Evolutionary conservation across 2,329 filamentous ascomycete genomes (phyloP), one percentile per base, ranked within the genome.

Genomic region (Aspergillus transmontanensis): DNA sequence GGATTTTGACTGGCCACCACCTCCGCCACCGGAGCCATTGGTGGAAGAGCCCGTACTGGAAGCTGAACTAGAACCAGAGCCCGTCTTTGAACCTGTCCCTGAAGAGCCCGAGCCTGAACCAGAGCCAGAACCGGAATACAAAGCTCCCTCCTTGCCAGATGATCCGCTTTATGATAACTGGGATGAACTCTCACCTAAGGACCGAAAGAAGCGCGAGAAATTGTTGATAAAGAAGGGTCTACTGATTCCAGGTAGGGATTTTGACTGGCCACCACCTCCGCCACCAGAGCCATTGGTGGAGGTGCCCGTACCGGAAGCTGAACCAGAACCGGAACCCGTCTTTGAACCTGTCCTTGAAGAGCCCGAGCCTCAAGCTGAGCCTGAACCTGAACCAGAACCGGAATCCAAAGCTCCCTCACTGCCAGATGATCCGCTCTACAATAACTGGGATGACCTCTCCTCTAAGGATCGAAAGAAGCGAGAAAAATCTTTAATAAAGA

Each of bases 381-480:
- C 66, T 4, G 69, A 64, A 14, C 67, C 69, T 0, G 66, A 73
- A 21, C 70, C 71, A 2, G 69, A 68, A 23, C 66, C 70, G 0
- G 69, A 72, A 46, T 60, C 65, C 26, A 60, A 66, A 34, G 69
- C 72, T 5, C 73, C 72, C 10, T 69, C 68, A 26, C 70, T 77
- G 61, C 74, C 75, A 43, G 76, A 78, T 34, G 77, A 79, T 43
- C 75, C 79, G 53, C 66, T 76, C 4, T 76, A 78, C 46, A 74
- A 78, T 14, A 66, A 68, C 7, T 80, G 76, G 75, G 66, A 68
- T 16, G 70, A 61, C 14, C 69, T 78, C 60, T 73, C 72, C 26
- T 75, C 77, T 2, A 81, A 80, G 59, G 78, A 82, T 7, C 80
- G 81, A 57, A 83, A 83, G 69, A 80, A 79, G 66, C 78, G 79